phyloP scores from a whole-genome alignment of 495 filamentous ascomycete genomes.

The Zalerion maritima region DNA sequence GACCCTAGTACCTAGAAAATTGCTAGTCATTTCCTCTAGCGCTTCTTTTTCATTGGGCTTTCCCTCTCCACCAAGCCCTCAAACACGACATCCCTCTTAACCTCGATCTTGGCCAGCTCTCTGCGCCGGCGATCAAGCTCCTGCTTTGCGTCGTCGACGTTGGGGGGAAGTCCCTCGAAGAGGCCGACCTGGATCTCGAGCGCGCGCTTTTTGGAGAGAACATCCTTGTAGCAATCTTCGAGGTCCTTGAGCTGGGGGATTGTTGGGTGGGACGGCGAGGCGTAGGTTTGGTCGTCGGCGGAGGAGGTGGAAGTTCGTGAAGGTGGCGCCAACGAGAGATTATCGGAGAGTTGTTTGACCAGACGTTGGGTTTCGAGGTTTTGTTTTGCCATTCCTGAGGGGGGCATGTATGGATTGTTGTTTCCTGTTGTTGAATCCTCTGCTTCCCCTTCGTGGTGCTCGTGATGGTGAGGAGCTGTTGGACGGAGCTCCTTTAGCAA shows the following conservation, averaged over 20 bases:
- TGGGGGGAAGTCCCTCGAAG: constrained; percentile 57
- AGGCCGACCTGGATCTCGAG: constrained; percentile 42
- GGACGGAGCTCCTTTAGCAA: constrained; percentile 17
- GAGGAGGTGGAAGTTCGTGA: no score
- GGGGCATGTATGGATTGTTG: constrained; percentile 33
- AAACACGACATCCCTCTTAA: constrained; percentile 52
- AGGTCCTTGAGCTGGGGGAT: constrained; percentile 33
- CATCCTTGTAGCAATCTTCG: constrained; percentile 36
- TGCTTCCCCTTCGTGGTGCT: no score
- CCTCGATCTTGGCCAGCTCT: constrained; percentile 42
- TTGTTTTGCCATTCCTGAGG: constrained; percentile 36
- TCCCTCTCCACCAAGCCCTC: constrained; percentile 43
- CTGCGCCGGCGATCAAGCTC: constrained; percentile 49
- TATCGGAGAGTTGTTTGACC: constrained; percentile 41
- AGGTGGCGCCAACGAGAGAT: no score
- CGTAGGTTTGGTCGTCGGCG: constrained; percentile 14
- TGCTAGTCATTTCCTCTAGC: no score
- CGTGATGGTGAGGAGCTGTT: no score
- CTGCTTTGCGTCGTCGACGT: constrained; percentile 46
- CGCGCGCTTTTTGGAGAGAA: constrained; percentile 35
- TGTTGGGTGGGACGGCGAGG: constrained; percentile 14
- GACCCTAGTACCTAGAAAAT: no score
- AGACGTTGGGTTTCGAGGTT: constrained; percentile 48
- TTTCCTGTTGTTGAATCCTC: no score
- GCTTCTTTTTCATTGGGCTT: constrained; percentile 26